phyloP scores from a whole-genome alignment of 2,329 filamentous ascomycete genomes.

The Zymoseptoria brevis region DNA sequence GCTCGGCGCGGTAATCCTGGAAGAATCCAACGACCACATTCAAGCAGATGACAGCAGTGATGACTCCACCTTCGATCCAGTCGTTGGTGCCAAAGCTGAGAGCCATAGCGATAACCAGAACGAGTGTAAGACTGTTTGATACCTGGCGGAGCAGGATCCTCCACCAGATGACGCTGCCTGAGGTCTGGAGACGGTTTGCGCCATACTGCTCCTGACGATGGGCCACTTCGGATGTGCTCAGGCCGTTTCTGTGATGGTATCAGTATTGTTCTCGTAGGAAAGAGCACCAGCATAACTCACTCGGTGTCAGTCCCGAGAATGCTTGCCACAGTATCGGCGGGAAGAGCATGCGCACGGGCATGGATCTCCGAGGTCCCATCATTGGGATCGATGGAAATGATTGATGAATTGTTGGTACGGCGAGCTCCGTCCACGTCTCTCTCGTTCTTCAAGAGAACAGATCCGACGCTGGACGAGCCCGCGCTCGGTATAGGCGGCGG shows the following conservation, averaged over 20 bases:
- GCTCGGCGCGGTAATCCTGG: slow-evolving; percentile 53
- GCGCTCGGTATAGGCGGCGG: slow-evolving; percentile 25
- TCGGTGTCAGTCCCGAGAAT: slow-evolving; percentile 13
- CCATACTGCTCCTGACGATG: slow-evolving; percentile 22
- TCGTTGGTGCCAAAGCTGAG: slow-evolving; percentile 52
- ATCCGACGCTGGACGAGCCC: slow-evolving; percentile 20
- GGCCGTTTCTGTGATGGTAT: slow-evolving; percentile 14
- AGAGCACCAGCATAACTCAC: slow-evolving; percentile 7
- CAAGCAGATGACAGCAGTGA: slow-evolving; percentile 49
- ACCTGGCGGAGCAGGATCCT: slow-evolving; percentile 30
- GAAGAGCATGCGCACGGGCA: slow-evolving; percentile 16
- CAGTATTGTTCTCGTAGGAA: background rate
- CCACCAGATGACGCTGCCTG: slow-evolving; percentile 25
- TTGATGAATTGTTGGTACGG: slow-evolving; percentile 12
- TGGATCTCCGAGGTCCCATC: slow-evolving; percentile 11
- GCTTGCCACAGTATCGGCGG: slow-evolving; percentile 11
- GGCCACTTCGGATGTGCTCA: slow-evolving; percentile 16
- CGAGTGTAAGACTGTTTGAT: slow-evolving; percentile 32
- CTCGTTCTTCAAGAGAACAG: slow-evolving; percentile 18
- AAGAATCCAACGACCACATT: slow-evolving; percentile 54
- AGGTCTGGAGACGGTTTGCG: slow-evolving; percentile 23
- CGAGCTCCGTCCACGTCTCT: slow-evolving; percentile 21
- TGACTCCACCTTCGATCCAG: slow-evolving; percentile 54
- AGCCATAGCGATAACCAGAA: slow-evolving; percentile 50
- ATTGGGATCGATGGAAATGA: slow-evolving; percentile 9